Conservation (phyloP, 106 monocot genomes). For the Gastrodia elata region DNA sequence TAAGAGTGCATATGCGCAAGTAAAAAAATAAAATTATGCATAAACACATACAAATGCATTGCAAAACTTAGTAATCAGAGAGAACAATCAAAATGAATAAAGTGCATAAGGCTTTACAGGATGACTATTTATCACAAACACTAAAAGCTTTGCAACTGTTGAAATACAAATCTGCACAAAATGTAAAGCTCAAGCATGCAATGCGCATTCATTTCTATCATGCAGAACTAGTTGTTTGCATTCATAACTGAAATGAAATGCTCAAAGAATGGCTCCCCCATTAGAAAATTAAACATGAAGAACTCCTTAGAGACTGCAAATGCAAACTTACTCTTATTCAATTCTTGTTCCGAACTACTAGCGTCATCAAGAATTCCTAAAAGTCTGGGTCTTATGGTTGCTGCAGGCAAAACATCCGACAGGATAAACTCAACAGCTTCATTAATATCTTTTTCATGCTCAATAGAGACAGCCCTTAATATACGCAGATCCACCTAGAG, state of each 20-base stretch:
- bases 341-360: background rate
- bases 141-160: background rate
- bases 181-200: background rate
- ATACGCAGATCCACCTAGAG: conserved; percentile 48
- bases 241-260: background rate
- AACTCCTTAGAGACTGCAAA: background rate
- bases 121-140: background rate
- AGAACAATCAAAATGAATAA: background rate
- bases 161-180: background rate
- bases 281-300: background rate
- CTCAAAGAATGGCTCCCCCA: background rate
- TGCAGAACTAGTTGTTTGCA: background rate
- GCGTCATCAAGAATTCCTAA: background rate
- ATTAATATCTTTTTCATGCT: conserved; percentile 38
- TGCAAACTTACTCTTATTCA: background rate
- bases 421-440: conserved; percentile 52
- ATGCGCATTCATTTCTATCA: background rate
- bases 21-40: background rate
- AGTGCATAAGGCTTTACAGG: background rate
- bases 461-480: conserved; percentile 43
- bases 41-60: background rate
- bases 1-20: background rate
- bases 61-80: background rate
- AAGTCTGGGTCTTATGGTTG: background rate
- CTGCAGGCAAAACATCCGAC: conserved; percentile 29